Percentiles rank a stretch among this genome's conserved stretches.
Conservation (phyloP, 2,329 filamentous ascomycete species). For the Byssothecium circinans region DNA sequence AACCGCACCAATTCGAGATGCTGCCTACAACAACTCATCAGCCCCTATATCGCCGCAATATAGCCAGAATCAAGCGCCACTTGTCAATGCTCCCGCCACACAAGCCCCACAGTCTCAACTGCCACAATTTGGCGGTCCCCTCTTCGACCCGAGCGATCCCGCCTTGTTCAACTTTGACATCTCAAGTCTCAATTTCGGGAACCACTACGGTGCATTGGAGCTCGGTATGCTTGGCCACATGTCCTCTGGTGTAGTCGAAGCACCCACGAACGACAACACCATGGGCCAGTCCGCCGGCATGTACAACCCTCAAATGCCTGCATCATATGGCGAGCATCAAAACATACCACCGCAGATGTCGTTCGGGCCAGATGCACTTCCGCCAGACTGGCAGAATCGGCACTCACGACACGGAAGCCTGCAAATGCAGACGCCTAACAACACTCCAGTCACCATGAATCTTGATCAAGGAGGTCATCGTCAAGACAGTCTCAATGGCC, state of each 20-base stretch:
- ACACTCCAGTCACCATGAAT: conserved; percentile 43
- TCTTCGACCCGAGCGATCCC: conserved; percentile 91
- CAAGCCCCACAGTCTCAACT: conserved; percentile 44
- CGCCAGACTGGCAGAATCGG: conserved; percentile 42
- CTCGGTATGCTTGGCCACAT: conserved; percentile 97
- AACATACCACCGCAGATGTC: conserved; percentile 33
- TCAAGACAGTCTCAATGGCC: conserved; percentile 43
- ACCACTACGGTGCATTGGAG: conserved; percentile 92
- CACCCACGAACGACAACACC: conserved; percentile 65
- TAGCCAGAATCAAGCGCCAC: conserved; percentile 52
- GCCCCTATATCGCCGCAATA: conserved; percentile 79
- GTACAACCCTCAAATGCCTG: conserved; percentile 46
- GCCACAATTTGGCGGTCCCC: conserved; percentile 55
- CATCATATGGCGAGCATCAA: conserved; percentile 26
- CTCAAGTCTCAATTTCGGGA: conserved; percentile 91
- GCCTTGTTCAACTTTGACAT: conserved; percentile 95
- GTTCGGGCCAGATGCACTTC: conserved; percentile 28
- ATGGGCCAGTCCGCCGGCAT: conserved; percentile 37
- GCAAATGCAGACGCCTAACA: conserved; percentile 48
- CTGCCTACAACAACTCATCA: conserved; percentile 65
- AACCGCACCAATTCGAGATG: conserved; percentile 50
- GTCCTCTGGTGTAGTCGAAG: conserved; percentile 86
- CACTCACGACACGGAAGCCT: conserved; percentile 48
- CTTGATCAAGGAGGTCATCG: conserved; percentile 33
- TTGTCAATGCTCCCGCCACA: conserved; percentile 54